A percentile compares a stretch with the other conserved stretches of the same genome.
These are phyloP conservation scores for Xylogone sp. DNA, from an alignment of 2,329 filamentous ascomycete species.

Conservation along the genomic window DNA sequence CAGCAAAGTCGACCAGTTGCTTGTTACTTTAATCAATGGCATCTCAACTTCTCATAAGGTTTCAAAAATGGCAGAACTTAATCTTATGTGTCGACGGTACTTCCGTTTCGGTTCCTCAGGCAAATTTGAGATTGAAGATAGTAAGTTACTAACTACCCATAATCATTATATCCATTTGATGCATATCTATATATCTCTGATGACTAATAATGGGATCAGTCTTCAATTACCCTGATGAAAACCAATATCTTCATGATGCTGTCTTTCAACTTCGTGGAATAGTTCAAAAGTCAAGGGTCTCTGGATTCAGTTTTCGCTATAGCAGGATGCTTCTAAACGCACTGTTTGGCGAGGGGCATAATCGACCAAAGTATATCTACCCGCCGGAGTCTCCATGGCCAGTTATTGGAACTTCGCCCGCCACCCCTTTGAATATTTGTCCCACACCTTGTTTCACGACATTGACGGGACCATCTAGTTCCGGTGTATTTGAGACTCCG, in stretches of 20 bases:
- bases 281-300: constrained; percentile 11
- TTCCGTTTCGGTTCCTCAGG: background rate
- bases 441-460: background rate
- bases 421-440: background rate
- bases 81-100: constrained; percentile 16
- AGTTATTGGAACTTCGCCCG: background rate
- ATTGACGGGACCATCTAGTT: background rate
- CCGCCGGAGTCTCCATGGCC: constrained; percentile 11
- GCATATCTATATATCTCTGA: background rate
- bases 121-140: background rate
- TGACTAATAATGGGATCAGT: constrained; percentile 2
- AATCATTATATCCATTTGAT: background rate
- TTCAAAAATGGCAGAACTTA: constrained; percentile 11
- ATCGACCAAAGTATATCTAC: background rate
- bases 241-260: constrained; percentile 10
- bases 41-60: background rate
- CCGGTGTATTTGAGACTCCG: background rate
- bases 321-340: constrained; percentile 9
- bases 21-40: background rate
- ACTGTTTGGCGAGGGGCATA: constrained; percentile 10
- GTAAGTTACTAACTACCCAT: background rate
- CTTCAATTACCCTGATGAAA: constrained; percentile 12
- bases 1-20: constrained; percentile 5
- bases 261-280: constrained; percentile 11
- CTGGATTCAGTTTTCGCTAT: constrained; percentile 15